Conservation (phyloP, 371 early-diverging fungal species). For the Zychaea mexicana region DNA sequence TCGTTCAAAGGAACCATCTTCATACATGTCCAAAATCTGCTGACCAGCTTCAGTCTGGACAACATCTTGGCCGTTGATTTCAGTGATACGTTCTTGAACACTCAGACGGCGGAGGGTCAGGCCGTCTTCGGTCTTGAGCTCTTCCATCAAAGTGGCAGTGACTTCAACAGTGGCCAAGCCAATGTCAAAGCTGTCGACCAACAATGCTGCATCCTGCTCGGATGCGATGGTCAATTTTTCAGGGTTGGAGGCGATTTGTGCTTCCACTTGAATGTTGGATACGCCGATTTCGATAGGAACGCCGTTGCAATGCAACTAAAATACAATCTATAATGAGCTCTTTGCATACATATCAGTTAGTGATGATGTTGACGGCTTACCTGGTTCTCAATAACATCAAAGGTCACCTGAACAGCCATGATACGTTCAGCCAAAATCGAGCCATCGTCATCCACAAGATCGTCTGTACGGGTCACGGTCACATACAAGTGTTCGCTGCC, state of each 20-base stretch:
- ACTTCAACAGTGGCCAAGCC: constrained; percentile 76
- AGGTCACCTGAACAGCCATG: constrained; percentile 67
- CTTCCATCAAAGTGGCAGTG: constrained; percentile 55
- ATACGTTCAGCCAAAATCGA: constrained; percentile 66
- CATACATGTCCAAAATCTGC: constrained; percentile 68
- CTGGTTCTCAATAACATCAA: constrained; percentile 67
- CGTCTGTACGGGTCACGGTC: constrained; percentile 72
- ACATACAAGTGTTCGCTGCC: constrained; percentile 54
- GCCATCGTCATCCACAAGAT: constrained; percentile 68
- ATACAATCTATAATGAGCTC: too few species aligned
- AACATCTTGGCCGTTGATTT: constrained; percentile 71
- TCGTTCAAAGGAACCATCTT: constrained; percentile 50
- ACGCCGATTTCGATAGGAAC: constrained; percentile 61
- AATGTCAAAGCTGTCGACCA: constrained; percentile 60
- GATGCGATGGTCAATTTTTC: constrained; percentile 48
- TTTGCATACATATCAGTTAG: too few species aligned
- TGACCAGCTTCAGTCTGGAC: constrained; percentile 72
- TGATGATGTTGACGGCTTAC: constrained; percentile 30
- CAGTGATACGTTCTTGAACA: constrained; percentile 64
- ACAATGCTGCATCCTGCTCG: constrained; percentile 49
- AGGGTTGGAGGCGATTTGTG: constrained; percentile 54
- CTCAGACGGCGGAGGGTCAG: constrained; percentile 56
- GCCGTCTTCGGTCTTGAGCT: constrained; percentile 57
- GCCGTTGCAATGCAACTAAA: constrained; percentile 62
- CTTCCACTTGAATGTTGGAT: constrained; percentile 61